Evolutionary conservation across 2,329 filamentous ascomycete genomes (phyloP), one percentile per base, ranked within the genome.

Genomic region (Ceratocystis destructans): DNA sequence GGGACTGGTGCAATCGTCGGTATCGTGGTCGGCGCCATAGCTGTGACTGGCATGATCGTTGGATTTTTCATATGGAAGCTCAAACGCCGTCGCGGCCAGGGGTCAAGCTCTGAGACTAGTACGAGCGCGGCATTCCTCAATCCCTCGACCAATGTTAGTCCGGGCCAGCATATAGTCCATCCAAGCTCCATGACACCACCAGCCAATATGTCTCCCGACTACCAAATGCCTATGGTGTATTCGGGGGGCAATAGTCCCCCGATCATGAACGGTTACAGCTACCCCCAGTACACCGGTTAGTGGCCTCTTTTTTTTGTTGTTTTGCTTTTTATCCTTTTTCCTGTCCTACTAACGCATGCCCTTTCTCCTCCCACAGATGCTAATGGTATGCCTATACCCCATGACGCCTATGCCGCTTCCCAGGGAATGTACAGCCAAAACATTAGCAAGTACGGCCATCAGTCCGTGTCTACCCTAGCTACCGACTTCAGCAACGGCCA

Each of bases 21-120:
- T 2, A 71, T 71, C 31, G 71, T 68, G 41, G 62, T 71, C 10
- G 71, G 71, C 4, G 68, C 66, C 1, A 55, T 71, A 7, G 4
- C 62, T 8, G 55, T 20, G 8, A 5, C 62, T 7, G 66, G 37
- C 12, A 22, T 67, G 28, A 25, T 67, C 8, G n/a, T 63, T 6
- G 55, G 66, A 7, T 69, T 65, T 20, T 59, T 59, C 15, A 6
- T 57, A 1, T 57, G 64, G 55, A 28, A 22, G 50, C 25, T 57
- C 22, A 57, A 57, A 7, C 53, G 22, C 53, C 53, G 53, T 1
- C 53, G 22, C 6, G 22, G 28, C 20, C 37, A 17, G 33, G 17
- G 17, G 31, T 15, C 6, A 20, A 37, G 31, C 6, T 20, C 25
- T 15, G 25, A 41, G 17, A 31, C 3, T 10, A 28, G 53, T 12